A percentile compares a stretch with the other conserved stretches of the same genome.
phyloP scores from a whole-genome alignment of 176 grass and related monocot species.

The Lolium multiflorum region DNA sequence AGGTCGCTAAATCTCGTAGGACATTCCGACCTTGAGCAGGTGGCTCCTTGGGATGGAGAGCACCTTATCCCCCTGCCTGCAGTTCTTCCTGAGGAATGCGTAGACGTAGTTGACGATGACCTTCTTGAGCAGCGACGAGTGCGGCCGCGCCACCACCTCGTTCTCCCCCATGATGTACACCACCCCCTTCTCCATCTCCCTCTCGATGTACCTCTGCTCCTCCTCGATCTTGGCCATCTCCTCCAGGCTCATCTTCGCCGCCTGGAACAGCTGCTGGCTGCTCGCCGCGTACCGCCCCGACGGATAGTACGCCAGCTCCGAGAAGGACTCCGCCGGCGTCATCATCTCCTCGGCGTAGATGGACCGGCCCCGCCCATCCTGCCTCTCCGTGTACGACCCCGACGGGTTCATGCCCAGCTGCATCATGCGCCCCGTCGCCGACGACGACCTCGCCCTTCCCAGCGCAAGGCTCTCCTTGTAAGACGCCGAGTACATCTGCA shows the following conservation, averaged over 20 bases:
- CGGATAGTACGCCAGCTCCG: slow-evolving; percentile 44
- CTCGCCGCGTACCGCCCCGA: slow-evolving; percentile 38
- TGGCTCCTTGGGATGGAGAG: slow-evolving; percentile 66
- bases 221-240: slow-evolving; percentile 53
- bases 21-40: slow-evolving; percentile 83
- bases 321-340: slow-evolving; percentile 59
- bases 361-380: background rate
- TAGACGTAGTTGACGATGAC: slow-evolving; percentile 67
- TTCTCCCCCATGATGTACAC: slow-evolving; percentile 76
- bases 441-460: slow-evolving; percentile 20
- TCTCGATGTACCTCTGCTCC: slow-evolving; percentile 55
- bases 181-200: slow-evolving; percentile 74
- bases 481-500: slow-evolving; percentile 20
- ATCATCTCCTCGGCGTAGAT: slow-evolving; percentile 55
- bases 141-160: slow-evolving; percentile 62
- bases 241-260: slow-evolving; percentile 51
- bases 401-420: background rate
- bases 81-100: slow-evolving; percentile 69
- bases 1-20: slow-evolving; percentile 61
- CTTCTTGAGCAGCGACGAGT: slow-evolving; percentile 68
- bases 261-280: slow-evolving; percentile 31
- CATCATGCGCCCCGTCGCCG: slow-evolving; percentile 7
- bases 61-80: slow-evolving; percentile 61
- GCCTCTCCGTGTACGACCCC: slow-evolving; percentile 33
- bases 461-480: slow-evolving; percentile 47